Base-by-base conservation (phyloP, 257 asterid genomes). In the Leptodermis oblonga region DNA sequence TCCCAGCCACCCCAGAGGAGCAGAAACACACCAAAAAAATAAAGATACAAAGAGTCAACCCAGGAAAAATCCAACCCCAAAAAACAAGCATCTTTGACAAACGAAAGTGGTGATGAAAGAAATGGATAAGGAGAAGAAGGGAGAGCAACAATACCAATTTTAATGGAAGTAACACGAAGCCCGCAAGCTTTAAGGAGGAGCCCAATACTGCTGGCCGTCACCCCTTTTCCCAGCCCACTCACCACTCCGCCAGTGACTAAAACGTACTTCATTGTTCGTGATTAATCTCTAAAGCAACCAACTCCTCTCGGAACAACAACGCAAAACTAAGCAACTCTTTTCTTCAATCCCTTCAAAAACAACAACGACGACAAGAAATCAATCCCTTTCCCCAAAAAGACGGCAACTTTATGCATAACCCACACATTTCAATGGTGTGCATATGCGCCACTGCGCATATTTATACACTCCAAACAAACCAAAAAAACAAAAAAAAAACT, bases 181-280 rank as follows among this genome's bases (percentile, higher is more conserved):
- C 98, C 98, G 65, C 98, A 87, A 70, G 90, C 86, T 81, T 89
- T 84, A 67, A 92, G 98, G 74, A 92, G 79, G 82, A 92, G 94
- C 14, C 98, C 98, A 60, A 92, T 85, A 70, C 98, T 92, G 84
- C 98, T 92, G 61, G 98, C 98, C 20, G 98, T 92, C 58, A 92
- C 98, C 46, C 98, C 98, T 76, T 92, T 92, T 23, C 98, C 98
- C 22, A 92, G 88, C 26, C 98, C 97, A 72, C 98, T 92, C 18
- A 92, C 98, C 28, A 92, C 98, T 71, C 98, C 98, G 17, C 98
- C 98, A 20, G 96, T 92, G 8, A 92, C 98, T 85, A 92, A 82
- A 17, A 92, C 96, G 75, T 92, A 92, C 90, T 92, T 92, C 98
- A 92, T 92, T 82, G n/a, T n/a, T n/a, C n/a, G n/a, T n/a, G n/a